These are phyloP conservation scores for Persicaria tinctoria DNA, from an alignment of 148 eudicot species.

Conservation along the genomic window DNA sequence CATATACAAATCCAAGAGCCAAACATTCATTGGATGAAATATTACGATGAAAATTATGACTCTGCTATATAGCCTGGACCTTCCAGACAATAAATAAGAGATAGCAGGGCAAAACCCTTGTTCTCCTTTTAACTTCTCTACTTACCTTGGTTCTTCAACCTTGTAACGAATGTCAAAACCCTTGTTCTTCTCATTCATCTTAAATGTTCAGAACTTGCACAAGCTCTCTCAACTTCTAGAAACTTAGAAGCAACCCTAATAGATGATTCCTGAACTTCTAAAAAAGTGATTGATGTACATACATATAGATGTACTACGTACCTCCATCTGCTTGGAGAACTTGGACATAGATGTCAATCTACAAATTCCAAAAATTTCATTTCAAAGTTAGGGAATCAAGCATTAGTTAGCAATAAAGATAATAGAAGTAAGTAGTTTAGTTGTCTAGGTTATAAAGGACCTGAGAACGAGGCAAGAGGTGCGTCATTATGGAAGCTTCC, in stretches of 20 bases:
- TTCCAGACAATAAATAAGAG: neutral
- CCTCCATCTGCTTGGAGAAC: constrained; percentile 99
- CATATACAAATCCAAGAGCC: neutral
- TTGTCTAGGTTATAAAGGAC: constrained; percentile 21
- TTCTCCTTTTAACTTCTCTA: no score
- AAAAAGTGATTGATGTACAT: neutral
- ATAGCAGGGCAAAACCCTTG: no score
- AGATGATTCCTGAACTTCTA: neutral
- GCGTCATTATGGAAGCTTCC: constrained; percentile 88
- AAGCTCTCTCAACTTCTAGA: no score
- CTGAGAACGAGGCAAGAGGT: constrained; percentile 91
- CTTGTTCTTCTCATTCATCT: neutral
- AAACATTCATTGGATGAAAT: neutral
- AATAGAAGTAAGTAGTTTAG: neutral
- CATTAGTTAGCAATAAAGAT: constrained; percentile 8
- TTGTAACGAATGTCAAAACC: no score
- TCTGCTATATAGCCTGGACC: neutral
- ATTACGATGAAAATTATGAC: no score
- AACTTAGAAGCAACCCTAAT: neutral
- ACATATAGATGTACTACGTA: constrained; percentile 13
- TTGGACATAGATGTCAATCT: constrained; percentile 96
- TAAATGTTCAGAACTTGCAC: neutral
- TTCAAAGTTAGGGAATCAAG: neutral
- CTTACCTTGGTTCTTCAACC: no score
- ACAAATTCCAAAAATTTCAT: constrained; percentile 20